Percentiles rank a stretch among this genome's conserved stretches.
Evolutionary conservation across 176 grass and related monocot genomes (phyloP).

Genomic region (Tillandsia leiboldiana): DNA sequence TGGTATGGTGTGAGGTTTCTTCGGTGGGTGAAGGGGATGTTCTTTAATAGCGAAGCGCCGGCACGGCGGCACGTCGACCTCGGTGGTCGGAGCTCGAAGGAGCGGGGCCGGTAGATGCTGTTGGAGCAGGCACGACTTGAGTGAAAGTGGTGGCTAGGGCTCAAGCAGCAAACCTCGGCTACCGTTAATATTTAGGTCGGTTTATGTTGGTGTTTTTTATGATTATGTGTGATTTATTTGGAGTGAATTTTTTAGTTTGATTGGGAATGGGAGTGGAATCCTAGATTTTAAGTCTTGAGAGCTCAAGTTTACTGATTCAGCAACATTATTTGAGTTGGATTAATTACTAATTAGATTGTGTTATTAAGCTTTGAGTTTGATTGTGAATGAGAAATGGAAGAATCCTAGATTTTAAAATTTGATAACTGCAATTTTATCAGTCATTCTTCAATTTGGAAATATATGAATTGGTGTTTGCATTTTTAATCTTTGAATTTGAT

Average conservation of each 20-base stretch:
- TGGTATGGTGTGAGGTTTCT: constrained; percentile 4
- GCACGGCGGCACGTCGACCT: constrained; percentile 76
- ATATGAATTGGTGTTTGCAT: too few relatives aligned
- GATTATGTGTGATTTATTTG: background rate
- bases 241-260: too few relatives aligned
- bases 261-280: background rate
- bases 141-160: constrained; percentile 41
- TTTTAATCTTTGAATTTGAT: too few relatives aligned
- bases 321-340: background rate
- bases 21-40: constrained; percentile 36
- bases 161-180: constrained; percentile 59
- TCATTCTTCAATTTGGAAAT: too few relatives aligned
- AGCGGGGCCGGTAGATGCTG: constrained; percentile 80
- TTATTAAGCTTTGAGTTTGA: too few relatives aligned
- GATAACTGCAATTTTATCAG: too few relatives aligned
- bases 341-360: too few relatives aligned
- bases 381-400: too few relatives aligned
- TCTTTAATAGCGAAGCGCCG: constrained; percentile 80
- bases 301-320: background rate
- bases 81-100: constrained; percentile 85
- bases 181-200: constrained; percentile 87
- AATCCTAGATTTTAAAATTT: too few relatives aligned
- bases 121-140: constrained; percentile 76
- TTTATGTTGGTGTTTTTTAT: background rate
- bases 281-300: background rate